Percentiles rank a stretch among this genome's conserved stretches.
Evolutionary conservation across 2,329 filamentous ascomycete genomes (phyloP).

Genomic region (Colletotrichum tropicale): DNA sequence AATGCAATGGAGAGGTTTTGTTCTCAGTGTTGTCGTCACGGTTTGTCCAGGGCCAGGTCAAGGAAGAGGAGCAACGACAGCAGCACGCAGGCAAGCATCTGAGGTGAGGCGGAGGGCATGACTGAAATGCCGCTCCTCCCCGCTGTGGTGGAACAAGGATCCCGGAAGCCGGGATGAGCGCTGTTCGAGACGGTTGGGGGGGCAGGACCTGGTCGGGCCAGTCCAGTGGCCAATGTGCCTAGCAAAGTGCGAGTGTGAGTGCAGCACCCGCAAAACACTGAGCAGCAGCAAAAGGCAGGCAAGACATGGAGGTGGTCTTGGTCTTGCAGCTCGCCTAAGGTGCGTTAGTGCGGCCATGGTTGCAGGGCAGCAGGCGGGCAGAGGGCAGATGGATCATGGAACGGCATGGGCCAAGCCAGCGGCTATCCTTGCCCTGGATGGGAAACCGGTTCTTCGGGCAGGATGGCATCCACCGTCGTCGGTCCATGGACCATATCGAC

Average conservation of each 20-base stretch:
- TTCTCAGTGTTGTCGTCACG: constrained; percentile 1
- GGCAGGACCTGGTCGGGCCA: background rate
- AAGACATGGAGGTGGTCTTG: constrained; percentile 1
- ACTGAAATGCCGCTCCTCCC: constrained; percentile 20
- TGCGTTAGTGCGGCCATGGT: background rate
- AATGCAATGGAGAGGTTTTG: background rate
- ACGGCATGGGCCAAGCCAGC: constrained; percentile 6
- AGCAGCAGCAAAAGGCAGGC: background rate
- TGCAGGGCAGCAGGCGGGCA: background rate
- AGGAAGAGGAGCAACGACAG: background rate
- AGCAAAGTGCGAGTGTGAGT: background rate
- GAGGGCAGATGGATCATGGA: background rate
- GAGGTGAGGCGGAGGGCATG: constrained; percentile 16
- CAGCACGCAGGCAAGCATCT: background rate
- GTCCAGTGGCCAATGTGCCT: background rate
- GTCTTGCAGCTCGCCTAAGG: background rate
- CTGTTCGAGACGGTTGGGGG: constrained; percentile 6
- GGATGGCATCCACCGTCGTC: constrained; percentile 7
- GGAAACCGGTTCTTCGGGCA: constrained; percentile 20
- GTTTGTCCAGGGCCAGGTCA: background rate
- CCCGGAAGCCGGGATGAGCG: constrained; percentile 4
- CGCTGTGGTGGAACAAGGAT: constrained; percentile 15
- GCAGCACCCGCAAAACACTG: background rate
- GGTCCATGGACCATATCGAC: background rate
- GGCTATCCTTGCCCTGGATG: constrained; percentile 6